Percentiles rank a stretch among this genome's conserved stretches.
These are phyloP conservation scores for Globisporangium iwayamae DNA, from an alignment of 352 stramenopile species.

Conservation along the genomic window DNA sequence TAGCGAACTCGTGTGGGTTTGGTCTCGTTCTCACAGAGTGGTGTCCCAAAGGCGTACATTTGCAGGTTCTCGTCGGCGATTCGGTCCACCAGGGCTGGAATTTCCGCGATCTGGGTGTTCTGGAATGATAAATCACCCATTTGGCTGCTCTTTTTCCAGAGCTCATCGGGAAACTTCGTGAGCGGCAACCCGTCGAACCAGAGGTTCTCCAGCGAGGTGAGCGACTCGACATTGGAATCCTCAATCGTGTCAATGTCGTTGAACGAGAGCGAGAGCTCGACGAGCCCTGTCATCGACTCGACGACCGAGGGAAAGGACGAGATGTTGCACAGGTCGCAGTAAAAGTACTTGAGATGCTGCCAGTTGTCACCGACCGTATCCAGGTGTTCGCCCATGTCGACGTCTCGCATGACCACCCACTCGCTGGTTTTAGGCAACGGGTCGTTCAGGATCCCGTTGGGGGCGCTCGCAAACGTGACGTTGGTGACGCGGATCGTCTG, in stretches of 20 bases:
- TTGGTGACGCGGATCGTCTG: slow-evolving; percentile 7
- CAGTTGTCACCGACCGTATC: slow-evolving; percentile 4
- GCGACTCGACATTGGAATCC: neutral
- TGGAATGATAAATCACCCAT: slow-evolving; percentile 5
- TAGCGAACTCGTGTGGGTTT: neutral
- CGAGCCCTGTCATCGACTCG: neutral
- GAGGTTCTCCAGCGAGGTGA: slow-evolving; percentile 5
- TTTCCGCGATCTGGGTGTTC: neutral
- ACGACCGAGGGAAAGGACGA: neutral
- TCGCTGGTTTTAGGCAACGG: neutral
- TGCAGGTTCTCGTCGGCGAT: neutral
- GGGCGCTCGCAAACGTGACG: neutral
- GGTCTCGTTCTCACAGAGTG: neutral
- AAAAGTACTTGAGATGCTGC: slow-evolving; percentile 11
- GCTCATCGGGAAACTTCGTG: neutral
- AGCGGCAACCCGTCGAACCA: slow-evolving; percentile 1
- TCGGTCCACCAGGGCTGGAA: neutral
- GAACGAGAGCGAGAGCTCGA: neutral
- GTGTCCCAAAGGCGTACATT: slow-evolving; percentile 6
- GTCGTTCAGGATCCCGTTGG: neutral
- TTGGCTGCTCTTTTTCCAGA: neutral
- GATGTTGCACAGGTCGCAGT: slow-evolving; percentile 5
- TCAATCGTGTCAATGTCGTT: neutral
- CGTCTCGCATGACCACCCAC: slow-evolving; percentile 1
- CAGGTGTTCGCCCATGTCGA: neutral